Evolutionary conservation across 768 basidiomycete species (phyloP), one percentile per base, ranked within the genome.

Genomic region (Kwoniella sp.): DNA sequence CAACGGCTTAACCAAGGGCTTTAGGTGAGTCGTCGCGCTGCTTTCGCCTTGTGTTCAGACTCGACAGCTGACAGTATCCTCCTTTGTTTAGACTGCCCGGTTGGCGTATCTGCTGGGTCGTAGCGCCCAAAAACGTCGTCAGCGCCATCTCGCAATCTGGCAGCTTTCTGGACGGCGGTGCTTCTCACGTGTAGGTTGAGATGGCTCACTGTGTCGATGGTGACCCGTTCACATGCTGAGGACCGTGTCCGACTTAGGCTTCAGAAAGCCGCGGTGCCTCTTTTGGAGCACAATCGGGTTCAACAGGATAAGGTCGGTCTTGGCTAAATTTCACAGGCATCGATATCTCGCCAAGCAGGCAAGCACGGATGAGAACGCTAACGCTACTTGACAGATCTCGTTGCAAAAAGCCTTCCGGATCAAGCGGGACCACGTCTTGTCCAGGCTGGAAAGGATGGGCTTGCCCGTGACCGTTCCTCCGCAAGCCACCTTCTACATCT

Each of bases 151-250:
- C 87, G n/a, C 92, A 96, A 69, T 86, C 87, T 20, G 88, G 86
- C 77, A 89, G 88, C 8, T 95, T 90, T 83, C 77, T 96, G 50
- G 92, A 96, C 64, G 92, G 92, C 15, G 92, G 92, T 50, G 89
- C 89, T 3, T 90, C 89, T 67, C 90, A 92, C 72, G 88, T 89
- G 85, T 89, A 73, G 69, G 86, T 75, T 25, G 4, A 7, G 22
- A 15, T 4, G 22, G 19, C 5, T 41, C 39, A 25, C 39, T 12
- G 6, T 34, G 37, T 36, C 23, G 14, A 25, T 43, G 40, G 33
- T 31, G 9, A 34, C 22, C 40, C 20, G 22, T 26, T 14, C 34
- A 3, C 33, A n/a, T n/a, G n/a, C n/a, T n/a, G n/a, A n/a, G n/a
- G n/a, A n/a, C n/a, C n/a, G n/a, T n/a, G 2, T 20, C 25, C 33